Evolutionary conservation across 1,139 yeast species (phyloP), one percentile per base, ranked within the genome.

Genomic region (Trichomonascaceae sp.): DNA sequence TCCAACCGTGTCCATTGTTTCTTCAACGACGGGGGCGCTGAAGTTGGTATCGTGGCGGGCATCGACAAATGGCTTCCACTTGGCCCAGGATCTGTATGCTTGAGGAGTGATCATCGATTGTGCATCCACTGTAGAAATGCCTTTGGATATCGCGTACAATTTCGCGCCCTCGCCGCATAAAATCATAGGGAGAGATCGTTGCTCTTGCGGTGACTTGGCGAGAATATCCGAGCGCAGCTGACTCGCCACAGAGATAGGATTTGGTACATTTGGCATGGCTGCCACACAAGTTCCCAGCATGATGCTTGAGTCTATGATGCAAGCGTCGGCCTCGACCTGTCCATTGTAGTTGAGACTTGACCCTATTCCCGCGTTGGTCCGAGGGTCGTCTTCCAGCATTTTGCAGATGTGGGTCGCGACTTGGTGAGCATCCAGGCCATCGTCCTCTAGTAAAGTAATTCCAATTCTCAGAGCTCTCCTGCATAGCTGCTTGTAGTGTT

Each of bases 331-430:
- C 39, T 67, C 71, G 0, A 71, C 73, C 3, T 51, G 37, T 1
- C 77, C 77, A 2, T 48, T 38, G 8, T 54, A 37, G 39, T 68
- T 67, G 35, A 72, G 51, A 13, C 71, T 67, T 1, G 77, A 66
- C 1, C 79, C 79, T 33, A 46, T 52, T 0, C 79, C 81, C 3
- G 77, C 69, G 45, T 74, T 74, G 11, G 77, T 71, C 35, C 65
- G 45, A 5, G 56, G 47, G 2, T 67, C 59, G 18, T 51, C 50
- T 43, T 74, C 80, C 13, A 74, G 48, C 3, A 59, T 32, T 23
- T 48, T 46, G 31, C 56, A 48, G 1, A 50, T 51, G 8, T 34
- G 43, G 3, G 44, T 45, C 4, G 50, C 55, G 2, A 43, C 51
- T 11, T 40, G 38, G 11, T 38, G 35, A 9, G 49, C 34, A 22